phyloP scores from a whole-genome alignment of 2,329 filamentous ascomycete genomes.

The Thelonectria discophora region DNA sequence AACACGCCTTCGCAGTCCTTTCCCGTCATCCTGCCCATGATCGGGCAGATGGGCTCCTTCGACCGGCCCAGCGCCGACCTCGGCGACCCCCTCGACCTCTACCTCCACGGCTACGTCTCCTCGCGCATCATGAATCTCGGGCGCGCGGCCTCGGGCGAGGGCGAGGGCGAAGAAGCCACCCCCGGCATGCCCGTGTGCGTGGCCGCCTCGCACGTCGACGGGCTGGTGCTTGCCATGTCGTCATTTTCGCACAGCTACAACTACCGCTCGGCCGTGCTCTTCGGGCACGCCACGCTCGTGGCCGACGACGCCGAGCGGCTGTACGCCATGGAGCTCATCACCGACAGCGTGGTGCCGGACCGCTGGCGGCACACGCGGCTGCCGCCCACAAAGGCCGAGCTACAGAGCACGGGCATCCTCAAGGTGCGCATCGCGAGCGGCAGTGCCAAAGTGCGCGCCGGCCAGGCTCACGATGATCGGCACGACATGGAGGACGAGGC shows the following conservation, averaged over 20 bases:
- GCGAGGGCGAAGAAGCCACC: conserved; percentile 22
- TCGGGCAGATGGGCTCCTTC: conserved; percentile 82
- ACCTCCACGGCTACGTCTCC: conserved; percentile 86
- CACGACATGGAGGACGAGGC: conserved; percentile 56
- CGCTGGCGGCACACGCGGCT: conserved; percentile 75
- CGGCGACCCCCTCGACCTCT: conserved; percentile 75
- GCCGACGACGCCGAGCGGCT: conserved; percentile 74
- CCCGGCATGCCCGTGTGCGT: conserved; percentile 75
- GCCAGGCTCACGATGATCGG: conserved; percentile 66
- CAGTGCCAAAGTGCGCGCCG: conserved; percentile 77
- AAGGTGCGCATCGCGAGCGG: conserved; percentile 74
- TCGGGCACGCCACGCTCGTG: conserved; percentile 76
- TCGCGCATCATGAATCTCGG: conserved; percentile 78
- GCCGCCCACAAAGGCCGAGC: conserved; percentile 77
- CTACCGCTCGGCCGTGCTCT: conserved; percentile 82
- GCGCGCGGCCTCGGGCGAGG: conserved; percentile 25
- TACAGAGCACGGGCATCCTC: conserved; percentile 78
- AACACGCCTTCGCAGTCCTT: conserved; percentile 71
- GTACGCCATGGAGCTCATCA: conserved; percentile 82
- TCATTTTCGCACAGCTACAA: conserved; percentile 87
- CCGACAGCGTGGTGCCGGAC: conserved; percentile 73
- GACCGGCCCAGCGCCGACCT: conserved; percentile 65
- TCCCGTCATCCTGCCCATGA: conserved; percentile 83
- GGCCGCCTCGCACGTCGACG: conserved; percentile 79
- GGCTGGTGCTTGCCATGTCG: conserved; percentile 80